These are phyloP conservation scores for Eimeria tenella DNA, from an alignment of 169 alveolate genomes.

Conservation along the genomic window DNA sequence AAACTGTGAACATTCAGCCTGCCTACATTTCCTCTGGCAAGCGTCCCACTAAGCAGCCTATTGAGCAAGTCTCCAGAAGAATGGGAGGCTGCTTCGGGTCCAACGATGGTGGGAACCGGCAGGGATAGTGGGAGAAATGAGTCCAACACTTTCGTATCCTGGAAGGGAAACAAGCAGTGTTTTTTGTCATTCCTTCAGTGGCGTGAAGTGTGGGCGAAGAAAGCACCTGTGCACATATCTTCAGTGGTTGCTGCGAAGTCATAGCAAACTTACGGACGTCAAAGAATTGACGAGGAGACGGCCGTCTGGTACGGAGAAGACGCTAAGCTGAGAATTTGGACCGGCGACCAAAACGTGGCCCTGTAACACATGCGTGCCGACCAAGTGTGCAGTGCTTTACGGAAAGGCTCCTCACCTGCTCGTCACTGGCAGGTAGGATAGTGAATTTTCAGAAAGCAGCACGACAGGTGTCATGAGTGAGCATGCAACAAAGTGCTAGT, in stretches of 20 bases:
- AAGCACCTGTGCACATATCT: too few relatives aligned
- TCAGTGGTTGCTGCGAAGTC: background rate
- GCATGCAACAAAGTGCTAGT: background rate
- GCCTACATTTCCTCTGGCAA: conserved; percentile 39
- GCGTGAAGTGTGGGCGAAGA: too few relatives aligned
- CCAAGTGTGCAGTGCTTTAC: too few relatives aligned
- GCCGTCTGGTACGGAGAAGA: conserved; percentile 58
- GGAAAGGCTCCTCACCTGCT: too few relatives aligned
- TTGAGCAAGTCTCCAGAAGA: background rate
- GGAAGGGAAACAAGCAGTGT: background rate
- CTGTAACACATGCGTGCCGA: background rate
- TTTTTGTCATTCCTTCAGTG: too few relatives aligned
- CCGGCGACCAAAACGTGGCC: conserved; percentile 57
- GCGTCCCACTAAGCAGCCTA: background rate
- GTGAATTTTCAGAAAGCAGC: too few relatives aligned
- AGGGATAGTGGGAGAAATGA: conserved; percentile 22
- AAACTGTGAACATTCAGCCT: background rate
- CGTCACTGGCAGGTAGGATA: too few relatives aligned
- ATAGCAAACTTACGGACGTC: background rate
- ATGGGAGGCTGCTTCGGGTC: conserved; percentile 25
- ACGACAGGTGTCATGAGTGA: too few relatives aligned
- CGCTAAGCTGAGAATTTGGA: conserved; percentile 23
- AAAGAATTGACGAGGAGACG: conserved; percentile 56
- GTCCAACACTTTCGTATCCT: conserved; percentile 43
- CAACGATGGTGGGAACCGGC: conserved; percentile 23